Percentiles rank a stretch among this genome's conserved stretches.
phyloP scores from a whole-genome alignment of 2,329 filamentous ascomycete species.

The Hypomyces rosellus region DNA sequence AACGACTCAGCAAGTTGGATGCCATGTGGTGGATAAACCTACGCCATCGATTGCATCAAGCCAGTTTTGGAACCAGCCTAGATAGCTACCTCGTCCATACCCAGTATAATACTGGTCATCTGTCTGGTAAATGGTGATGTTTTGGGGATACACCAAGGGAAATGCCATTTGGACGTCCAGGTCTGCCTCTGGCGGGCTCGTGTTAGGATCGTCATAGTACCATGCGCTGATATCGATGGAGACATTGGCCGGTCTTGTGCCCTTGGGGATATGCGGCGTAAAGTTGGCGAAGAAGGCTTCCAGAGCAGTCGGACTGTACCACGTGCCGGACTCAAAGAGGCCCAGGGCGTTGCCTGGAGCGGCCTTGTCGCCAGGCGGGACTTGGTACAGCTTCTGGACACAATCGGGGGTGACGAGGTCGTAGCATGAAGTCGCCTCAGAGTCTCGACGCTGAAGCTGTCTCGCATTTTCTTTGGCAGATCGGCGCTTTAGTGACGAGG shows the following conservation, averaged over 20 bases:
- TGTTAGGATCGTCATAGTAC: conserved; percentile 33
- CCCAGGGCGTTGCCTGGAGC: conserved; percentile 4
- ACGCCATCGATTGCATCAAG: conserved; percentile 44
- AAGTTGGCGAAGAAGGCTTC: conserved; percentile 40
- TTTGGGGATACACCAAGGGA: conserved; percentile 45
- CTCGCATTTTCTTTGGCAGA: not conserved
- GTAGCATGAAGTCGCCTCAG: not conserved
- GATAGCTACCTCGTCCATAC: not conserved
- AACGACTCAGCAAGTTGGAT: not conserved
- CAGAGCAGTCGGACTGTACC: conserved; percentile 17
- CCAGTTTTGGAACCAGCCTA: conserved; percentile 29
- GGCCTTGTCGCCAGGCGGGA: not conserved
- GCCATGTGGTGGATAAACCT: not conserved
- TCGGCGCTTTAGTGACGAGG: not conserved
- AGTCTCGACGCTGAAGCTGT: not conserved
- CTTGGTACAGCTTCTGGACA: not conserved
- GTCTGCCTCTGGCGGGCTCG: conserved; percentile 35
- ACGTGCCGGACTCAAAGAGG: conserved; percentile 1
- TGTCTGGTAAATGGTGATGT: conserved; percentile 40
- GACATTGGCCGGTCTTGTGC: conserved; percentile 31
- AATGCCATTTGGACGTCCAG: conserved; percentile 50
- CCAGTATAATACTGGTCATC: conserved; percentile 23
- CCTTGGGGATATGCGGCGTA: conserved; percentile 33
- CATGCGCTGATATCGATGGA: conserved; percentile 38
- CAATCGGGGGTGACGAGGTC: conserved; percentile 1